Evolutionary conservation across 805 yeast species (phyloP), one percentile per base, ranked within the genome.

Genomic region (Candida endomychidarum): DNA sequence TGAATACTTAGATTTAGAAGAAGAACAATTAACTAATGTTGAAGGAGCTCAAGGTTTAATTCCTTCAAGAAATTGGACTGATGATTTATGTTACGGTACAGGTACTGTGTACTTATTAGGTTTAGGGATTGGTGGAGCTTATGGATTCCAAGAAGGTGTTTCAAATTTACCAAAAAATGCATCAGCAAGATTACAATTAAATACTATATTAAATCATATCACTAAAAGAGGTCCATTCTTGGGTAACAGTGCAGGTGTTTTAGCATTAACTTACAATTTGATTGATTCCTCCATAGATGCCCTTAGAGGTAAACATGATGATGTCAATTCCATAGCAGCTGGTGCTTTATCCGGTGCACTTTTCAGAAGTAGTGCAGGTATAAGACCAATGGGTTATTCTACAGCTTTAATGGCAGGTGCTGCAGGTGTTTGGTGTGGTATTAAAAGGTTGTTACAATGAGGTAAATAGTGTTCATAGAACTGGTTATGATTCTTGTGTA

Each of bases 51-150:
- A 86, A 57, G 95, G 96, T 43, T 61, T 91, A 43, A 77, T 93
- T 48, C 96, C 99, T 19, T 85, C 95, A n/a, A 82, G 97, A 69
- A 96, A 95, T 53, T 93, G 96, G 95, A 78, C 89, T 11, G 99
- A 93, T 63, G 98, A 93, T 68, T 75, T 93, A 49, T 89, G 97
- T 76, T 93, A 93, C 65, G 99, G 99, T 52, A 85, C 98, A 8
- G 99, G 99, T 65, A 81, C 96, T 5, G 88, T 89, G 38, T 93
- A 93, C 60, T 74, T 93, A 51, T 52, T 85, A 22, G 95, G 96
- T 30, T 74, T 93, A 50, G 95, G 95, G 24, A 45, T 80, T 31
- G 99, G 99, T 65, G 99, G 99, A 45, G 66, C 81, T 10, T 83
- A 80, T 55, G 99, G 99, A 45, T 68, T 90, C 46, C 77, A 80